Conservation (phyloP, 1,284 basidiomycete species). For the Cutaneotrichosporon sp. region DNA sequence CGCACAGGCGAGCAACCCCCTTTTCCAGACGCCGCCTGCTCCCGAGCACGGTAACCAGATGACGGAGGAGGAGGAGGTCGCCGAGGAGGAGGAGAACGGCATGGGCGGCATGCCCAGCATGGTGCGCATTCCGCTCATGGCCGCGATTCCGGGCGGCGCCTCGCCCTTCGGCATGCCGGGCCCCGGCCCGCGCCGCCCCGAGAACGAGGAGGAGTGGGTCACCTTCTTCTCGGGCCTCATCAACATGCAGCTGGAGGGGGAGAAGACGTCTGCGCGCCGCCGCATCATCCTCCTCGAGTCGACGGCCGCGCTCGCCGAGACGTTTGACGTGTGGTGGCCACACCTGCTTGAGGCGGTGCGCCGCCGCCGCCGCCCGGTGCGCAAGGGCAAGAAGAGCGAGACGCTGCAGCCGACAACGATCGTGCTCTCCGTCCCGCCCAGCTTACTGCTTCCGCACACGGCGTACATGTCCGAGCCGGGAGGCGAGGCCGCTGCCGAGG, state of each 20-base stretch:
- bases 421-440: conserved; percentile 77
- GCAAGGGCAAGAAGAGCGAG: conserved; percentile 12
- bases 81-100: conserved; percentile 21
- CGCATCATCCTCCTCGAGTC: conserved; percentile 83
- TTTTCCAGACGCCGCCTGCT: conserved; percentile 62
- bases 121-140: conserved; percentile 22
- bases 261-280: conserved; percentile 14
- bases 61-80: conserved; percentile 19
- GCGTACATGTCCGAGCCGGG: conserved; percentile 34
- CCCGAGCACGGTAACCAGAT: conserved; percentile 13
- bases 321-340: conserved; percentile 76
- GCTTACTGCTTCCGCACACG: conserved; percentile 60
- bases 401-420: conserved; percentile 65
- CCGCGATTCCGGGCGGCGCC: conserved; percentile 11
- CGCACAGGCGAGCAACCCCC: conserved; percentile 42
- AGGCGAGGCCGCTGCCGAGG: conserved; percentile 53
- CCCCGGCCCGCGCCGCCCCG: conserved; percentile 8
- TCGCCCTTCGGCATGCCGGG: conserved; percentile 14
- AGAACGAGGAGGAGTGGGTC: conserved; percentile 37
- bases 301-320: conserved; percentile 69
- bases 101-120: conserved; percentile 17
- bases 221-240: conserved; percentile 39
- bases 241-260: conserved; percentile 29
- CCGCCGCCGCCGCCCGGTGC: conserved; percentile 58
- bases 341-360: conserved; percentile 72